Evolutionary conservation across 2,329 filamentous ascomycete genomes (phyloP), one percentile per base, ranked within the genome.

Genomic region (Anisogramma anomala): DNA sequence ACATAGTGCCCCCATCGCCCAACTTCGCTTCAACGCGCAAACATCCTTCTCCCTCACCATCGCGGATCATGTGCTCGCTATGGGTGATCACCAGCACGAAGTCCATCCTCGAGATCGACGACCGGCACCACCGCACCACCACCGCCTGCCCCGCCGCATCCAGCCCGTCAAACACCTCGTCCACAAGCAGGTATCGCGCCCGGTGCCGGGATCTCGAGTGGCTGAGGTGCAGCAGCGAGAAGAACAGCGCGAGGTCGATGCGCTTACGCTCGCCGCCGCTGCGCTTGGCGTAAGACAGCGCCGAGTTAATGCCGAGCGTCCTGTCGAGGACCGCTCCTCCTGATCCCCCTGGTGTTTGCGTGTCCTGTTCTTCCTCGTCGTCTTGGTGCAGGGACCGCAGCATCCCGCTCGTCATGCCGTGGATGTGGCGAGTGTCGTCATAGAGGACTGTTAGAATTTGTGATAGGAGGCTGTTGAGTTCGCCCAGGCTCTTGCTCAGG

Each of bases 241-340:
- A 59, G 46, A 60, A 58, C 14, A 60, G 49, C 18, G 58, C 58
- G 0, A 60, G 53, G 43, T 59, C 56, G 25, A 58, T 52, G 31
- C 58, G 55, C 34, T 58, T 60, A n/a, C 58, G 55, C 49, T 60
- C 57, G 39, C 57, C 57, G 19, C 55, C 52, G 46, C 55, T 58
- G n/a, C 52, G 52, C 48, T 60, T 60, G 13, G 53, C 50, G 38
- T 58, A 58, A 3, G 50, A 52, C 7, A 58, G 48, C 37, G 14
- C 55, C 45, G 38, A 45, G 27, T 25, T 25, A 14, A 32, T 13
- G 10, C 20, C 46, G 4, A 55, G 48, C 6, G 52, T 50, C 9
- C 42, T 45, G 39, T 56, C 52, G n/a, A 58, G 49, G 27, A 52
- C 39, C 9, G 4, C 25, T 20, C 14, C 31, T 6, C 8, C 26